phyloP scores from a whole-genome alignment of 2,329 filamentous ascomycete genomes.

The Periconia sp. region DNA sequence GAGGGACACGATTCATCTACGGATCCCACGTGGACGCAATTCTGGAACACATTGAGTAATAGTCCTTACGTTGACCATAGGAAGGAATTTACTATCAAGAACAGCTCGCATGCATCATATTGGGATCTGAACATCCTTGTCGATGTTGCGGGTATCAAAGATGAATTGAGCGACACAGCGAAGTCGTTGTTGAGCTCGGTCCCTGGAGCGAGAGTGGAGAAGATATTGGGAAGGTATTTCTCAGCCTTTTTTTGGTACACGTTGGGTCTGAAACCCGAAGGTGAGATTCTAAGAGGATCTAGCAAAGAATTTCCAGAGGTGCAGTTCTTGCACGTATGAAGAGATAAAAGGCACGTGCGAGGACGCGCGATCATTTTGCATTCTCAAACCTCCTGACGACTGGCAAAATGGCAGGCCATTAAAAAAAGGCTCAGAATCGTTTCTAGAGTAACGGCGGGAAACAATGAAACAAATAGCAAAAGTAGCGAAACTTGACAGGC shows the following conservation, averaged over 20 bases:
- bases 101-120: constrained; percentile 16
- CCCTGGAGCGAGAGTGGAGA: constrained; percentile 7
- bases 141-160: constrained; percentile 14
- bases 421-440: no score
- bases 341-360: no score
- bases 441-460: no score
- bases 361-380: no score
- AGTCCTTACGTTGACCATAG: constrained; percentile 10
- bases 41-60: constrained; percentile 11
- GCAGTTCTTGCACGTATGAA: no score
- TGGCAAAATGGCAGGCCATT: no score
- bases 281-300: constrained; percentile 10
- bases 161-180: constrained; percentile 12
- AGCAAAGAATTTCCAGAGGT: constrained; percentile 17
- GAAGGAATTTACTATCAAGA: constrained; percentile 15
- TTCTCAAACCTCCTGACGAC: no score
- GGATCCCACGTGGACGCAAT: constrained; percentile 13
- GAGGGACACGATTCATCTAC: constrained; percentile 9
- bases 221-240: constrained; percentile 18
- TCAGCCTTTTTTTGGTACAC: constrained; percentile 15
- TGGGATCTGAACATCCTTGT: constrained; percentile 21
- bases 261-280: constrained; percentile 11
- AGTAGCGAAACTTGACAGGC: no score
- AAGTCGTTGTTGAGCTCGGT: constrained; percentile 6
- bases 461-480: no score